A percentile compares a stretch with the other conserved stretches of the same genome.
Conservation (phyloP, 352 stramenopile species). For the Phytophthora fragariae region DNA sequence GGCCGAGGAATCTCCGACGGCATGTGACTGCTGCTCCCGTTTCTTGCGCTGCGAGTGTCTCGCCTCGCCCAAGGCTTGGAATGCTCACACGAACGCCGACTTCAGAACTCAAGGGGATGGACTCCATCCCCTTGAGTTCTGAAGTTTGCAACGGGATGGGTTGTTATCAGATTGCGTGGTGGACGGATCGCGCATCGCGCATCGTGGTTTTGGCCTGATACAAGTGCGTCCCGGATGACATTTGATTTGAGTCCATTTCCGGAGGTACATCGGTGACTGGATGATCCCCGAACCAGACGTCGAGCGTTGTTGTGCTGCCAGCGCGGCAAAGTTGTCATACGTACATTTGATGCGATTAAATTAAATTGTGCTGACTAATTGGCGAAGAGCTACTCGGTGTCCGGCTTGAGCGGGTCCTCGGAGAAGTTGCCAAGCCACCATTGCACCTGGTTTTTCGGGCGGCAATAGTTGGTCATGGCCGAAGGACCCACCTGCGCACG, state of each 20-base stretch:
- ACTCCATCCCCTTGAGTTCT: constrained; percentile 32
- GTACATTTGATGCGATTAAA: background rate
- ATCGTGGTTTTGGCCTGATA: background rate
- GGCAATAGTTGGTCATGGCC: constrained; percentile 65
- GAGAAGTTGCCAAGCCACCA: constrained; percentile 79
- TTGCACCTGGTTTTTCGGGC: constrained; percentile 59
- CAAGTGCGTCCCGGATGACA: background rate
- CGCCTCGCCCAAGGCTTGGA: constrained; percentile 7
- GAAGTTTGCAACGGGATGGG: constrained; percentile 35
- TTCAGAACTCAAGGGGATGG: no score
- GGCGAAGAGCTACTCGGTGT: constrained; percentile 14
- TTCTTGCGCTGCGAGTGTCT: constrained; percentile 6
- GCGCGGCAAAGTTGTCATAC: no score
- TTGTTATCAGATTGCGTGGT: constrained; percentile 31
- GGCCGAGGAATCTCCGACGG: constrained; percentile 2
- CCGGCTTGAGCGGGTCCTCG: constrained; percentile 48
- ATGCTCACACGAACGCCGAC: constrained; percentile 20
- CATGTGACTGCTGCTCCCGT: constrained; percentile 10
- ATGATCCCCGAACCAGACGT: background rate
- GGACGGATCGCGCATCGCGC: background rate
- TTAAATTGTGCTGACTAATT: background rate
- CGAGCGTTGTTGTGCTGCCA: background rate
- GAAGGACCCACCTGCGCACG: constrained; percentile 49
- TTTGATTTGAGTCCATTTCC: background rate
- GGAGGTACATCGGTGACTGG: background rate